Evolutionary conservation across 2,329 filamentous ascomycete genomes (phyloP).

Genomic region (Bipolaris gigantea): DNA sequence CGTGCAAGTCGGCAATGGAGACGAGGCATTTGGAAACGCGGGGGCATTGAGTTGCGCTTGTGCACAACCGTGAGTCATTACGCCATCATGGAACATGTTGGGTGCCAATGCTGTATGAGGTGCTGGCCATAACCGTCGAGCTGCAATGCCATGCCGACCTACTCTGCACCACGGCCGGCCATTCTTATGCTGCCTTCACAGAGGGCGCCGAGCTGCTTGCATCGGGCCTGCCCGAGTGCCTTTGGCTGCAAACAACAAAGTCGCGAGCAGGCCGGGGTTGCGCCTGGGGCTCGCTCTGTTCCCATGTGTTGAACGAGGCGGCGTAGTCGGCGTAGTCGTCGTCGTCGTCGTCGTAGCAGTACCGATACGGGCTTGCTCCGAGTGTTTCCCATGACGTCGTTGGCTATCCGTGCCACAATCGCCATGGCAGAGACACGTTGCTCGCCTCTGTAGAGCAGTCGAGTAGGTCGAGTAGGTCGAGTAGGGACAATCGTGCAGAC

Average conservation of each 20-base stretch:
- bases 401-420: not conserved
- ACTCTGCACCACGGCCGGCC: not conserved
- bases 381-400: conserved; percentile 11
- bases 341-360: too few species aligned
- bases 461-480: too few species aligned
- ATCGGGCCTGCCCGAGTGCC: not conserved
- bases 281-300: conserved; percentile 3
- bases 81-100: not conserved
- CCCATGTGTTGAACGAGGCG: conserved; percentile 3
- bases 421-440: not conserved
- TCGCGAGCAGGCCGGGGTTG: not conserved
- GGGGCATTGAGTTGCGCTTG: conserved; percentile 3
- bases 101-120: not conserved
- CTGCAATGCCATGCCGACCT: not conserved
- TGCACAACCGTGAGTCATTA: not conserved
- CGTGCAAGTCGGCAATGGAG: not conserved
- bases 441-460: not conserved
- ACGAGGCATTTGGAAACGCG: not conserved
- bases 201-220: not conserved
- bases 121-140: not conserved
- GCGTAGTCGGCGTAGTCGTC: too few species aligned
- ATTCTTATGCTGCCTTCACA: not conserved
- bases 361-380: not conserved
- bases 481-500: not conserved
- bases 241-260: not conserved